Percentiles rank a stretch among this genome's conserved stretches.
Conservation (phyloP, 192 early-diverging fungal species). For the Gaertneriomyces sp. region DNA sequence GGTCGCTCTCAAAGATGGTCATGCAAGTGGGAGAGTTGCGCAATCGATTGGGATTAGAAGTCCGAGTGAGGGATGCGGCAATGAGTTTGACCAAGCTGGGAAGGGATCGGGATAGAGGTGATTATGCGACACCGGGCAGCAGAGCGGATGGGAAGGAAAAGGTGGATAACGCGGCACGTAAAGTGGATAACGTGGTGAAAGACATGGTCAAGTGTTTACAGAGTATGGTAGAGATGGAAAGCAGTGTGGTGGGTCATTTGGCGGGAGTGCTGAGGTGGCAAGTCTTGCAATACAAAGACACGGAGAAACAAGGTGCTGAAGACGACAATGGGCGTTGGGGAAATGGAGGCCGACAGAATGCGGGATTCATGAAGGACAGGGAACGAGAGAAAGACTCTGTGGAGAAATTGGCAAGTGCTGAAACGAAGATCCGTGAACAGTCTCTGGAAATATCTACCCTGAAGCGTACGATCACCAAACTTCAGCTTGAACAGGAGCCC, state of each 20-base stretch:
- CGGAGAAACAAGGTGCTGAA: background rate
- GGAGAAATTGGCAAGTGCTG: constrained; percentile 34
- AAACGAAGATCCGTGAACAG: constrained; percentile 39
- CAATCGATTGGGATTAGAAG: constrained; percentile 40
- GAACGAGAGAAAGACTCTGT: background rate
- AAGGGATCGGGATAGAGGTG: constrained; percentile 1
- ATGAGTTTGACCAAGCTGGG: constrained; percentile 30
- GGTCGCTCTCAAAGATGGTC: constrained; percentile 26
- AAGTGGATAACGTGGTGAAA: constrained; percentile 37
- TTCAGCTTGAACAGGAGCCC: constrained; percentile 35
- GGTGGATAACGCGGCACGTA: too few relatives aligned
- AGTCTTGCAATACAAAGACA: constrained; percentile 11
- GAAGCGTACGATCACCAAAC: constrained; percentile 33
- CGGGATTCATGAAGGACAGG: background rate
- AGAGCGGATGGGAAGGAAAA: too few relatives aligned
- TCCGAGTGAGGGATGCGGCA: constrained; percentile 43
- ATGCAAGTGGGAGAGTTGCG: constrained; percentile 33
- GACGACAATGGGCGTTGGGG: background rate
- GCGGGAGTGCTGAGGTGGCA: constrained; percentile 34
- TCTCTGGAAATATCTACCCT: constrained; percentile 37
- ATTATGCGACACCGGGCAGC: too few relatives aligned
- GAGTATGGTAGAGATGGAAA: constrained; percentile 41
- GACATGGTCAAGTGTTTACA: constrained; percentile 34
- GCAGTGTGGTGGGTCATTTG: constrained; percentile 44
- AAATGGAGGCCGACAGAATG: background rate